Percentiles rank a stretch among this genome's conserved stretches.
phyloP scores from a whole-genome alignment of 2,329 filamentous ascomycete species.

The Fusarium metavorans region DNA sequence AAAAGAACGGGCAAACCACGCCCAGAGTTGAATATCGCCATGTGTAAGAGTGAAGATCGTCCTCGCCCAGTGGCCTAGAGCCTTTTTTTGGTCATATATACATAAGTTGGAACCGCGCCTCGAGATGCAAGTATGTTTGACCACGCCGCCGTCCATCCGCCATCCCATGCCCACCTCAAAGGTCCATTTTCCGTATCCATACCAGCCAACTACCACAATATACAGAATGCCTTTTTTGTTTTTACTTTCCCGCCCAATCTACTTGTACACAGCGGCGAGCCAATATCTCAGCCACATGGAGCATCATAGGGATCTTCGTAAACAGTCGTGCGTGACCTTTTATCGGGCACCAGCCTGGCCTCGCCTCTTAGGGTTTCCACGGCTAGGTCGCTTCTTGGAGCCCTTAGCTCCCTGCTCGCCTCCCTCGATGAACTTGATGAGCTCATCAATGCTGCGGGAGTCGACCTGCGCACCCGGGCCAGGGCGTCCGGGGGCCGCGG shows the following conservation, averaged over 20 bases:
- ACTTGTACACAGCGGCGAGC: slow-evolving; percentile 39
- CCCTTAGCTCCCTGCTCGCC: slow-evolving; percentile 64
- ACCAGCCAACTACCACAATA: slow-evolving; percentile 26
- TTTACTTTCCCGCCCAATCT: slow-evolving; percentile 27
- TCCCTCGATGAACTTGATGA: slow-evolving; percentile 95
- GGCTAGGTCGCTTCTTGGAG: slow-evolving; percentile 67
- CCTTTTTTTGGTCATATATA: slow-evolving; percentile 31
- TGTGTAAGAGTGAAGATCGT: slow-evolving; percentile 46
- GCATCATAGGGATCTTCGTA: slow-evolving; percentile 28
- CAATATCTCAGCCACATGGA: slow-evolving; percentile 25
- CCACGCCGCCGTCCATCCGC: slow-evolving; percentile 23
- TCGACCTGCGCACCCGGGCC: slow-evolving; percentile 64
- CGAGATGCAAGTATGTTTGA: slow-evolving; percentile 41
- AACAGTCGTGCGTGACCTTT: slow-evolving; percentile 14
- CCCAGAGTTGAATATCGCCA: slow-evolving; percentile 27
- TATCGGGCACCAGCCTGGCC: slow-evolving; percentile 49
- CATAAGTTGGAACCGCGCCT: slow-evolving; percentile 41
- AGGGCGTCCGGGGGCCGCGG: slow-evolving; percentile 49
- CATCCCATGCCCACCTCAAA: slow-evolving; percentile 32
- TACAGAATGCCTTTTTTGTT: slow-evolving; percentile 30
- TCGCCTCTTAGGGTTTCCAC: slow-evolving; percentile 68
- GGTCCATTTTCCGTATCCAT: slow-evolving; percentile 14
- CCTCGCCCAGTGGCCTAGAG: slow-evolving; percentile 30
- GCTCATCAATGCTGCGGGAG: slow-evolving; percentile 88
- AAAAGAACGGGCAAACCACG: background rate